These are phyloP conservation scores for Epichloe amarillans DNA, from an alignment of 2,329 filamentous ascomycete genomes.

Conservation along the genomic window DNA sequence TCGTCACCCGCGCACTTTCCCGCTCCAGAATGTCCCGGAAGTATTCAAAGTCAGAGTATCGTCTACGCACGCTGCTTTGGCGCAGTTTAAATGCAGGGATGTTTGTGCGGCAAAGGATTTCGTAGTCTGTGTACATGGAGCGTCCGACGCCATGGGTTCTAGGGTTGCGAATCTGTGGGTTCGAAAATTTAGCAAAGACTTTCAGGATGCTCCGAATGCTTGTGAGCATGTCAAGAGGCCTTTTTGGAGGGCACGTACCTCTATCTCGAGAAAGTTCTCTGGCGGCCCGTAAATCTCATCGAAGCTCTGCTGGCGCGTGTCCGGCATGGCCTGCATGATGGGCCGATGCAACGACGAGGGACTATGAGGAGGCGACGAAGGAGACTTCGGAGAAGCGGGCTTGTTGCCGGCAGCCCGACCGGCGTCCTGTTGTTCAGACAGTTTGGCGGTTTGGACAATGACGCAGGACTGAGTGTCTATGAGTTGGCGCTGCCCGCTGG, in stretches of 20 bases:
- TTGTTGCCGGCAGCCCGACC: slow-evolving; percentile 17
- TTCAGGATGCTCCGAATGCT: background rate
- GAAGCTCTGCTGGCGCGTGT: slow-evolving; percentile 81
- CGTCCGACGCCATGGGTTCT: slow-evolving; percentile 90
- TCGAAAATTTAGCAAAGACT: background rate
- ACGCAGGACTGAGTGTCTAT: background rate
- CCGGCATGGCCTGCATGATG: slow-evolving; percentile 53
- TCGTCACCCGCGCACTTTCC: slow-evolving; percentile 85
- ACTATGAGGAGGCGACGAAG: slow-evolving; percentile 16
- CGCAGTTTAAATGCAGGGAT: slow-evolving; percentile 98
- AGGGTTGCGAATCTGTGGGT: slow-evolving; percentile 75
- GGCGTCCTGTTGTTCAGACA: slow-evolving; percentile 27
- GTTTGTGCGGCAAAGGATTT: slow-evolving; percentile 95
- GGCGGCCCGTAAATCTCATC: slow-evolving; percentile 98
- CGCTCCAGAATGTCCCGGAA: slow-evolving; percentile 97
- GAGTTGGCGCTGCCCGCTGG: background rate
- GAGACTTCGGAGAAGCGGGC: slow-evolving; percentile 4
- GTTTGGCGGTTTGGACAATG: slow-evolving; percentile 21
- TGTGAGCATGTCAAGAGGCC: background rate
- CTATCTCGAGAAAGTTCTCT: slow-evolving; percentile 98
- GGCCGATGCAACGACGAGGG: slow-evolving; percentile 29
- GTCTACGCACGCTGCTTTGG: slow-evolving; percentile 72
- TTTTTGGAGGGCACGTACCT: slow-evolving; percentile 42
- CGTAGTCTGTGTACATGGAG: slow-evolving; percentile 97
- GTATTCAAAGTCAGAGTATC: slow-evolving; percentile 97